Evolutionary conservation across 345 rosid genomes (phyloP).

Genomic region (Draba incana): DNA sequence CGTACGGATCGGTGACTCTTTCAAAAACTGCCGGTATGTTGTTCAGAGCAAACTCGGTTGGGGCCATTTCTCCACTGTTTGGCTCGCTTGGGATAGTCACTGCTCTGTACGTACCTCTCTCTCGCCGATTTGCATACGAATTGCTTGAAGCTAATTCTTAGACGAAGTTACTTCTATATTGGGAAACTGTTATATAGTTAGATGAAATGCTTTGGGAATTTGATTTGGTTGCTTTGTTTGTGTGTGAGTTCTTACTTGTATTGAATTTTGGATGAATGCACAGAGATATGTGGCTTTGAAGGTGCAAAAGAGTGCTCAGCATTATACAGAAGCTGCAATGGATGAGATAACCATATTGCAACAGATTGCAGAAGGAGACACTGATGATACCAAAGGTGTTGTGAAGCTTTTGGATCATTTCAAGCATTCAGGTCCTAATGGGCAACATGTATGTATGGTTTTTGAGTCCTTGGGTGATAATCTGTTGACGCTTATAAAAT

Average conservation of each 20-base stretch:
- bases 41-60: slow-evolving; percentile 93
- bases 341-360: slow-evolving; percentile 89
- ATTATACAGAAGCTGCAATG: slow-evolving; percentile 93
- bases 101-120: slow-evolving; percentile 52
- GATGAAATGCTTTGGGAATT: not conserved
- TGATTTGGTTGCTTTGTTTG: not conserved
- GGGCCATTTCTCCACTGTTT: slow-evolving; percentile 97
- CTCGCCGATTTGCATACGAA: not conserved
- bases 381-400: slow-evolving; percentile 65
- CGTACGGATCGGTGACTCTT: slow-evolving; percentile 77
- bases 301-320: slow-evolving; percentile 96
- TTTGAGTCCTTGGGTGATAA: slow-evolving; percentile 96
- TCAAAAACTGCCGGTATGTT: slow-evolving; percentile 80
- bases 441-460: slow-evolving; percentile 91
- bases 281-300: slow-evolving; percentile 89
- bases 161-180: not conserved
- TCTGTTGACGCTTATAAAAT: slow-evolving; percentile 83
- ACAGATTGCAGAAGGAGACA: slow-evolving; percentile 87
- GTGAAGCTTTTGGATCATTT: slow-evolving; percentile 95
- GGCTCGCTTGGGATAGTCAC: slow-evolving; percentile 95
- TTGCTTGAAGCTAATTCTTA: not conserved
- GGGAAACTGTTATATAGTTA: not conserved
- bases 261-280: slow-evolving; percentile 47
- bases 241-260: slow-evolving; percentile 11
- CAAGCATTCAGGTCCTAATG: slow-evolving; percentile 88